These are phyloP conservation scores for Coemansia reversa DNA, from an alignment of 192 early-diverging fungal species.

Conservation along the genomic window DNA sequence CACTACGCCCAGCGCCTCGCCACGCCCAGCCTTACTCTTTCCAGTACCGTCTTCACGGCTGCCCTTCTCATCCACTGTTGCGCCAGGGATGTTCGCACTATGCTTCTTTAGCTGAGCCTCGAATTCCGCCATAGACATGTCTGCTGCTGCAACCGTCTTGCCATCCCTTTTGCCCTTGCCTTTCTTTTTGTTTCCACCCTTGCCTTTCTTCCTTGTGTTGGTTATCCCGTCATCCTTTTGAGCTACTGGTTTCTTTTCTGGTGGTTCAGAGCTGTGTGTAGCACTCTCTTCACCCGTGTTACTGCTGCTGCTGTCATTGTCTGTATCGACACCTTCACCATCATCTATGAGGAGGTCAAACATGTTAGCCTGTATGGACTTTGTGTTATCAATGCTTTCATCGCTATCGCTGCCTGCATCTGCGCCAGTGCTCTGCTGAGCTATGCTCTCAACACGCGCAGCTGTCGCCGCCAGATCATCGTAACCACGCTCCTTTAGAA, in stretches of 20 bases:
- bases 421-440: conserved; percentile 3
- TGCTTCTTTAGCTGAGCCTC: conserved; percentile 38
- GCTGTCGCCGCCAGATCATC: conserved; percentile 45
- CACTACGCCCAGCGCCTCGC: conserved; percentile 29
- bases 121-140: conserved; percentile 45
- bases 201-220: conserved; percentile 17
- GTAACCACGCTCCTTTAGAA: conserved; percentile 46
- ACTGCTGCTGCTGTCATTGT: not conserved
- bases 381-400: not conserved
- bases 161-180: conserved; percentile 17
- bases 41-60: conserved; percentile 1
- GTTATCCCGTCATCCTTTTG: conserved; percentile 1
- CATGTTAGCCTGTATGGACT: conserved; percentile 18
- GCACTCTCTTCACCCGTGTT: conserved; percentile 1
- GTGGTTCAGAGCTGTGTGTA: conserved; percentile 2
- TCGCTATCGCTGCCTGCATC: conserved; percentile 1
- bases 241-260: not conserved
- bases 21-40: conserved; percentile 3
- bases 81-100: conserved; percentile 12
- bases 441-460: conserved; percentile 25
- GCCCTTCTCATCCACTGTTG: conserved; percentile 15
- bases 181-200: conserved; percentile 8
- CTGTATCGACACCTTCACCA: conserved; percentile 4
- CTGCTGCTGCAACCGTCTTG: conserved; percentile 6
- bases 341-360: conserved; percentile 48